These are phyloP conservation scores for Backusella psychrophila DNA, from an alignment of 192 early-diverging fungal genomes.

Conservation along the genomic window DNA sequence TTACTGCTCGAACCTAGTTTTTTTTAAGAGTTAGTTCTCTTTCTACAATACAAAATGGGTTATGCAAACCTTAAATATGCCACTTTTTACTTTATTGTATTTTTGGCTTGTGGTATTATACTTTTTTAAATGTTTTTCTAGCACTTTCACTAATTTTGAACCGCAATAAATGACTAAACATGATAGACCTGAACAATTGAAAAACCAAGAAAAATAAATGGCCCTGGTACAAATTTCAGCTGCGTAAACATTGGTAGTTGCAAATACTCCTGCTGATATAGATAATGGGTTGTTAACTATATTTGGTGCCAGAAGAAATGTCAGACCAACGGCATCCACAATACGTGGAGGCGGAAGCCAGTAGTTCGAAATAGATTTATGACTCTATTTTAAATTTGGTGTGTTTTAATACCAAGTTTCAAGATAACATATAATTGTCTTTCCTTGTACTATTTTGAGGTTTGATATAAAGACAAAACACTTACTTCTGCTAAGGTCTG, in stretches of 20 bases:
- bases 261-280: constrained; percentile 15
- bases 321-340: constrained; percentile 23
- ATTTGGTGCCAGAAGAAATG: constrained; percentile 15
- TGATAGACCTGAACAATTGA: constrained; percentile 6
- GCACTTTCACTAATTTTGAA: not conserved
- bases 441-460: not conserved
- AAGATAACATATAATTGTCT: not conserved
- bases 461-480: not conserved
- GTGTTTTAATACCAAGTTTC: not conserved
- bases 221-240: constrained; percentile 15
- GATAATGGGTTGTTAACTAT: constrained; percentile 18
- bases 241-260: not conserved
- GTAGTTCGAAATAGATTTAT: constrained; percentile 16
- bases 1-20: constrained; percentile 16
- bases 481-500: constrained; percentile 30
- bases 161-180: constrained; percentile 19
- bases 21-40: not conserved
- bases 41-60: not conserved
- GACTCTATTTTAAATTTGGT: constrained; percentile 12
- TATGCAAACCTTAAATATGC: constrained; percentile 14
- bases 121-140: constrained; percentile 9
- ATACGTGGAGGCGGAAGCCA: constrained; percentile 22
- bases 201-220: constrained; percentile 29
- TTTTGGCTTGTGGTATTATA: constrained; percentile 13
- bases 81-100: constrained; percentile 14